Base-by-base conservation (phyloP, 2,329 filamentous ascomycete genomes). In the Aspergillus sp. region DNA sequence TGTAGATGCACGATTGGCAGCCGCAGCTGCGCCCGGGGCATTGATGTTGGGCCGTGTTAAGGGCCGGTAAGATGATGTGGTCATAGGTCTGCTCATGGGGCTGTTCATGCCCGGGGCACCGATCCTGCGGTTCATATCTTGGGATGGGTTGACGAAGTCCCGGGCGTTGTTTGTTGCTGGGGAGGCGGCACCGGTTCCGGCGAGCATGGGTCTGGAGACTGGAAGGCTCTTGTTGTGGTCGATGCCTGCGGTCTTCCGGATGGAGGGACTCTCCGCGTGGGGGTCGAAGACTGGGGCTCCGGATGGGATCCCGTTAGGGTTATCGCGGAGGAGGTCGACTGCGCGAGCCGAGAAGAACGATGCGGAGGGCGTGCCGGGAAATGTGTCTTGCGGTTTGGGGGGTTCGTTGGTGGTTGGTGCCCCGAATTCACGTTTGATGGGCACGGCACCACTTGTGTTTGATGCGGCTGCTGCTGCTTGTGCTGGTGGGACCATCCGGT, bases 221-320 rank as follows among this genome's bases (percentile, higher is more conserved):
- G 92, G 91, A 55, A 89, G 88, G 4, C 90, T 93, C 55, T 86
- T 89, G 21, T 80, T 87, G 71, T 96, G 91, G 70, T 97, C 92
- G 41, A 97, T 85, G 2, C 93, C 93, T 0, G 90, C 90, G 0
- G 94, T 97, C 72, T 94, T 93, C 63, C 91, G 87, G 71, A 97
- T 92, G 0, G 92, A 95, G 0, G 93, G 92, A 63, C 89, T 91
- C 69, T 93, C 89, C 5, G 87, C 83, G 60, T 87, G 87, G 2
- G 89, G 90, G 67, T 93, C 89, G 74, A 93, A 94, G 23, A 82
- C 79, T 12, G 86, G 80, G 4, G 78, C 74, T 4, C 81, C 74
- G 3, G 76, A 71, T 36, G 78, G 77, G 9, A 72, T 78, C 50
- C 67, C 73, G 63, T 80, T 79, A 43, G 74, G 79, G 65, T 81